phyloP scores from a whole-genome alignment of 2,329 filamentous ascomycete genomes.

The Didymella arachidicola region DNA sequence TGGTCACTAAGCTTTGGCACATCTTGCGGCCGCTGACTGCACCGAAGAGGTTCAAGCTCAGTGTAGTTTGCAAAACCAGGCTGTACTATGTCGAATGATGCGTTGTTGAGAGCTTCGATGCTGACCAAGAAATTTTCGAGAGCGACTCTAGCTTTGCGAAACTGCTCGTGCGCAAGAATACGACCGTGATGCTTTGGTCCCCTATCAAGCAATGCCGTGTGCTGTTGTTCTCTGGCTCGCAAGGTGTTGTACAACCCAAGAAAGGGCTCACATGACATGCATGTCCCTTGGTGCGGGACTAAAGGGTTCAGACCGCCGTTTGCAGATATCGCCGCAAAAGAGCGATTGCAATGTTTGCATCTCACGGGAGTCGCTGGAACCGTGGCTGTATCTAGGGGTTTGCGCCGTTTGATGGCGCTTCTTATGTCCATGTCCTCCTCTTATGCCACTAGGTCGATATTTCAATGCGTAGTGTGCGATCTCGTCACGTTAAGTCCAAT shows the following conservation, averaged over 20 bases:
- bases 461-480: background rate
- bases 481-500: background rate
- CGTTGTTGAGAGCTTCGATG: slow-evolving; percentile 25
- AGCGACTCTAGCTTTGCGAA: slow-evolving; percentile 10
- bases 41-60: slow-evolving; percentile 1
- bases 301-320: background rate
- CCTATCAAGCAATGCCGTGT: slow-evolving; percentile 11
- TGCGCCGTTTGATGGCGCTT: background rate
- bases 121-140: slow-evolving; percentile 40
- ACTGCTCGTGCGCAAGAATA: background rate
- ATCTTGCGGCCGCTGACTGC: background rate
- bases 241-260: slow-evolving; percentile 7
- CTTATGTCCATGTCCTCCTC: slow-evolving; percentile 3
- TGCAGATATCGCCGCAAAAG: slow-evolving; percentile 4
- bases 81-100: background rate
- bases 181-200: slow-evolving; percentile 18
- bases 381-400: background rate
- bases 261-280: slow-evolving; percentile 13
- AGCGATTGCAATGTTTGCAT: slow-evolving; percentile 14
- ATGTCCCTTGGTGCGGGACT: background rate
- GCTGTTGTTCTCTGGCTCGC: slow-evolving; percentile 1
- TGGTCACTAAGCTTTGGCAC: background rate
- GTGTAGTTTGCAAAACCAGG: background rate
- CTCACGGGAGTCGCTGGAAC: background rate
- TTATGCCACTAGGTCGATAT: background rate